Percentiles rank a stretch among this genome's conserved stretches.
These are phyloP conservation scores for Tephrocybe sp. DNA, from an alignment of 768 basidiomycete genomes.

Conservation along the genomic window DNA sequence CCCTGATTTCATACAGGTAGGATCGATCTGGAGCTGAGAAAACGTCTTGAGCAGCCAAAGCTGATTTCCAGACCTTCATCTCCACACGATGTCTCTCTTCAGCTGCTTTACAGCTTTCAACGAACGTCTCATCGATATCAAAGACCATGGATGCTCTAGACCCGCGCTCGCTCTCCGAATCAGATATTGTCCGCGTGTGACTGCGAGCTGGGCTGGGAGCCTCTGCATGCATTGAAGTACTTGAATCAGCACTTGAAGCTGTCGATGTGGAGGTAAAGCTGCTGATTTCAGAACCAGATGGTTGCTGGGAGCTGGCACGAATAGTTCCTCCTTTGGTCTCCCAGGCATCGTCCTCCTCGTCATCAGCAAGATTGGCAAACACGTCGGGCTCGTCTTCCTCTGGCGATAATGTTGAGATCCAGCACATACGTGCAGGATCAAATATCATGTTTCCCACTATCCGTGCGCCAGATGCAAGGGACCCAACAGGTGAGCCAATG, in stretches of 20 bases:
- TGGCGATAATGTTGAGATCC: slow-evolving; percentile 81
- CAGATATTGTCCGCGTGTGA: slow-evolving; percentile 66
- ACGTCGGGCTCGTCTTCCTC: slow-evolving; percentile 95
- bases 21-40: slow-evolving; percentile 54
- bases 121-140: slow-evolving; percentile 74
- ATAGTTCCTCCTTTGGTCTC: slow-evolving; percentile 80
- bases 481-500: slow-evolving; percentile 72
- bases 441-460: slow-evolving; percentile 99
- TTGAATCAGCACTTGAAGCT: slow-evolving; percentile 20
- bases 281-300: slow-evolving; percentile 28
- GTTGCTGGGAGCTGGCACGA: slow-evolving; percentile 50
- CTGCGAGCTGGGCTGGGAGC: slow-evolving; percentile 60
- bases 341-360: slow-evolving; percentile 79
- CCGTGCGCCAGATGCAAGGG: slow-evolving; percentile 74
- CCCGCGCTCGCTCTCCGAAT: slow-evolving; percentile 76
- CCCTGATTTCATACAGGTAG: slow-evolving; percentile 78
- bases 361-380: slow-evolving; percentile 91
- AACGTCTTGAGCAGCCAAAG: slow-evolving; percentile 32
- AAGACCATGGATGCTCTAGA: slow-evolving; percentile 77
- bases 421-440: slow-evolving; percentile 92
- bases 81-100: slow-evolving; percentile 82
- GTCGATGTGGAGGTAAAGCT: slow-evolving; percentile 28
- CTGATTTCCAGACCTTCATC: slow-evolving; percentile 76
- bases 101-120: slow-evolving; percentile 68
- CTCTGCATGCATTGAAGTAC: slow-evolving; percentile 29